Percentiles rank a stretch among this genome's conserved stretches.
phyloP scores from a whole-genome alignment of 257 asterid genomes.

The Gentiana straminea region DNA sequence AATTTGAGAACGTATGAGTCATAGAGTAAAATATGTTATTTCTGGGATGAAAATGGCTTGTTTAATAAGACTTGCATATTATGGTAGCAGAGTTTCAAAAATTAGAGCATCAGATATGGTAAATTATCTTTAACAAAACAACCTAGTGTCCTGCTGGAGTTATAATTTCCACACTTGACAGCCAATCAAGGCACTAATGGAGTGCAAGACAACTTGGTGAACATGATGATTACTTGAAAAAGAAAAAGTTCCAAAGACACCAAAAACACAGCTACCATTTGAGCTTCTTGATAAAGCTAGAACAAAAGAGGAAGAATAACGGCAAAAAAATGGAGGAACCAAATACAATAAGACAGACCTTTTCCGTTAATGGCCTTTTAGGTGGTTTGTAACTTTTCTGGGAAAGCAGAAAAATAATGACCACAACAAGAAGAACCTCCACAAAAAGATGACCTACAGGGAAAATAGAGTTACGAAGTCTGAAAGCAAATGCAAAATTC shows the following conservation, averaged over 20 bases:
- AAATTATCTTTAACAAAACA: too few relatives aligned
- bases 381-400: constrained; percentile 97
- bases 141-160: too few relatives aligned
- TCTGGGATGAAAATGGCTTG: too few relatives aligned
- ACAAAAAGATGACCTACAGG: constrained; percentile 82
- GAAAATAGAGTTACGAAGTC: constrained; percentile 5
- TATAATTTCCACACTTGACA: too few relatives aligned
- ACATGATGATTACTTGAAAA: background rate
- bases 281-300: background rate
- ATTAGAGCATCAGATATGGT: too few relatives aligned
- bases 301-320: background rate
- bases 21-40: too few relatives aligned
- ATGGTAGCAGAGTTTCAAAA: too few relatives aligned
- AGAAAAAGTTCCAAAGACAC: background rate
- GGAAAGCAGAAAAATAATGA: constrained; percentile 68
- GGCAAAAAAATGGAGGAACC: background rate
- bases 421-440: constrained; percentile 86
- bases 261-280: background rate
- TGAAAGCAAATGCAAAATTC: background rate
- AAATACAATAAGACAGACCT: constrained; percentile 28
- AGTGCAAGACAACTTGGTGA: too few relatives aligned
- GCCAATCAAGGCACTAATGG: too few relatives aligned
- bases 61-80: too few relatives aligned
- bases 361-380: constrained; percentile 80
- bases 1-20: too few relatives aligned